Evolutionary conservation across 768 basidiomycete species (phyloP).

Genomic region (Tylopilus sp.): DNA sequence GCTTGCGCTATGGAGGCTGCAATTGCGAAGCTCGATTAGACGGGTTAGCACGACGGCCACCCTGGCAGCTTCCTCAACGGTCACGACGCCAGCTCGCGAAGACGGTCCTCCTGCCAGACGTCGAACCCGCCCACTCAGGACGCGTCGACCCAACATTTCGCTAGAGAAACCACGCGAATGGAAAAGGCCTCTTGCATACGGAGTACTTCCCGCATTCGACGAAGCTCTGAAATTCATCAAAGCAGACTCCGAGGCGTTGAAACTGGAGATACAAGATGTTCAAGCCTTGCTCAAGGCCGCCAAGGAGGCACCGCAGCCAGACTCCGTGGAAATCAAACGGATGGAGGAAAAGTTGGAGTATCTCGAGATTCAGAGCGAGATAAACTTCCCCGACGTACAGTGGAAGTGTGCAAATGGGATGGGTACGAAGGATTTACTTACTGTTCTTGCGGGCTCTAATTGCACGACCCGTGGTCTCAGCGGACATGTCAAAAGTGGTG

Average conservation of each 20-base stretch:
- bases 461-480: slow-evolving; percentile 32
- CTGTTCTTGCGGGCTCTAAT: neutral
- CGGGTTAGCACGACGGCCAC: slow-evolving; percentile 5
- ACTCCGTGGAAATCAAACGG: slow-evolving; percentile 39
- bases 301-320: slow-evolving; percentile 24
- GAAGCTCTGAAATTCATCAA: slow-evolving; percentile 72
- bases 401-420: slow-evolving; percentile 78
- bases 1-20: slow-evolving; percentile 15
- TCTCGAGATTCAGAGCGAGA: slow-evolving; percentile 73
- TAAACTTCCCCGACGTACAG: slow-evolving; percentile 81
- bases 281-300: slow-evolving; percentile 17
- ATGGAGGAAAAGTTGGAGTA: slow-evolving; percentile 51
- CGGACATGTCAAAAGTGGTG: slow-evolving; percentile 62
- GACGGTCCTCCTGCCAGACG: slow-evolving; percentile 1
- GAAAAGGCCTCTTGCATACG: slow-evolving; percentile 58
- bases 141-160: slow-evolving; percentile 51
- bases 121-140: slow-evolving; percentile 18
- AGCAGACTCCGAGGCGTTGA: slow-evolving; percentile 52
- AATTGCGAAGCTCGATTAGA: neutral
- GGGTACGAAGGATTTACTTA: slow-evolving; percentile 40
- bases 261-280: slow-evolving; percentile 26
- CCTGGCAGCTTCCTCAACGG: slow-evolving; percentile 7
- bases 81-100: neutral
- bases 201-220: slow-evolving; percentile 79
- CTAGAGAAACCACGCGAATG: slow-evolving; percentile 54